These are phyloP conservation scores for Filosporella fistucella DNA, from an alignment of 495 filamentous ascomycete genomes.

Conservation along the genomic window DNA sequence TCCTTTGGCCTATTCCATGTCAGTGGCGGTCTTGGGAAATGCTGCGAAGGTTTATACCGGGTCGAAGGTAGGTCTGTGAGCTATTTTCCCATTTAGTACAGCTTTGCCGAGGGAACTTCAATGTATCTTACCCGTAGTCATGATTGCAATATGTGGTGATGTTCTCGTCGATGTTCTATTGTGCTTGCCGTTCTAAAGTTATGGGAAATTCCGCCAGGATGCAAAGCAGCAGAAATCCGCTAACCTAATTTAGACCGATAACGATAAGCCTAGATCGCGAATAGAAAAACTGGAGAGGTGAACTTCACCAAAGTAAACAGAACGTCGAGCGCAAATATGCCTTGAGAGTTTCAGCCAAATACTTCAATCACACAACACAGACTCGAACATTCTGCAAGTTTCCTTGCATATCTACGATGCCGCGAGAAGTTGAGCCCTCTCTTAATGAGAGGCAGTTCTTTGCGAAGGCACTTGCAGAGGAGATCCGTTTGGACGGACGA, in stretches of 20 bases:
- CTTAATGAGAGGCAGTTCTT: conserved; percentile 74
- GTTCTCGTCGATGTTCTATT: background rate
- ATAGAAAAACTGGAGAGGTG: too few species aligned
- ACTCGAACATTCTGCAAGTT: background rate
- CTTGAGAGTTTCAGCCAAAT: too few species aligned
- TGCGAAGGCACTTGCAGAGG: conserved; percentile 67
- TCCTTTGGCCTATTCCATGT: conserved; percentile 64
- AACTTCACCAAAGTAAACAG: too few species aligned
- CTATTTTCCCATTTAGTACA: too few species aligned
- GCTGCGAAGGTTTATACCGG: conserved; percentile 55
- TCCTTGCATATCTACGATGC: conserved; percentile 34
- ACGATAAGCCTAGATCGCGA: too few species aligned
- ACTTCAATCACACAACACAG: too few species aligned
- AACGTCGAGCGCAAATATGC: too few species aligned
- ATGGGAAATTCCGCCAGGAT: too few species aligned
- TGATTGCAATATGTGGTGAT: conserved; percentile 11
- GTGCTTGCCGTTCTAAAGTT: background rate
- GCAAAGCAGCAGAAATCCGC: too few species aligned
- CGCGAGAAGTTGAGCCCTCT: conserved; percentile 83
- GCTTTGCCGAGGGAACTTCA: too few species aligned
- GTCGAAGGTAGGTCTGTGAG: conserved; percentile 90
- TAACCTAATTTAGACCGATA: too few species aligned
- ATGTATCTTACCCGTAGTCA: conserved; percentile 30
- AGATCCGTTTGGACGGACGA: conserved; percentile 79
- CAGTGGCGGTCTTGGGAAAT: background rate